phyloP scores from a whole-genome alignment of 345 rosid species.

The Hibiscus trionum region DNA sequence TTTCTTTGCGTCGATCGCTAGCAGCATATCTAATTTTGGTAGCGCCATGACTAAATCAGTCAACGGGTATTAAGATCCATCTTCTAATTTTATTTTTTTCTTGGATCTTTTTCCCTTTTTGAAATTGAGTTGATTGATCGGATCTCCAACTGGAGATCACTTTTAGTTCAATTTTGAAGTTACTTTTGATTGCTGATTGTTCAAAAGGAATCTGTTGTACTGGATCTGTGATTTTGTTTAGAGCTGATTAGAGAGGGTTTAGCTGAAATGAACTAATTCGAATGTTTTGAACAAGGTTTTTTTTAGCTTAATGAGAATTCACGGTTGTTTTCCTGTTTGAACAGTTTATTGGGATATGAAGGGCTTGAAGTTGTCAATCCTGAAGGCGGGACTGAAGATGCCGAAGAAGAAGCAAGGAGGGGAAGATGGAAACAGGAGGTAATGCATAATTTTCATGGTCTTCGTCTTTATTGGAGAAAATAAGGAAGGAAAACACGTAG shows the following conservation, averaged over 20 bases:
- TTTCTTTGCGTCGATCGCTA: slow-evolving; percentile 77
- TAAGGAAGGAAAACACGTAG: not conserved
- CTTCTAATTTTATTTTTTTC: not conserved
- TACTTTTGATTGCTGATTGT: not conserved
- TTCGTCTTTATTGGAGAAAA: not conserved
- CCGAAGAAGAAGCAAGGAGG: slow-evolving; percentile 84
- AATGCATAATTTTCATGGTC: not conserved
- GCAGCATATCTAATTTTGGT: slow-evolving; percentile 60
- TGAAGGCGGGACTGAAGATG: slow-evolving; percentile 92
- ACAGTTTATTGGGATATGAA: slow-evolving; percentile 72
- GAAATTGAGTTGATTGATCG: not conserved
- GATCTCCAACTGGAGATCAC: not conserved
- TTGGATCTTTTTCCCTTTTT: not conserved
- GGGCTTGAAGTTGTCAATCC: slow-evolving; percentile 93
- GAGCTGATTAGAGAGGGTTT: slow-evolving; percentile 2
- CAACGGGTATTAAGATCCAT: slow-evolving; percentile 57
- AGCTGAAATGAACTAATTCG: not conserved
- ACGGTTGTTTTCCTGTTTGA: not conserved
- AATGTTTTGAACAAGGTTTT: not conserved
- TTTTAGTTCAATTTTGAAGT: too few relatives aligned
- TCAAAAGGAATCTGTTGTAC: not conserved
- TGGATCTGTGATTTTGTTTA: not conserved
- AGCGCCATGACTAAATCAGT: slow-evolving; percentile 86
- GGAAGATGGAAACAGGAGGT: slow-evolving; percentile 99
- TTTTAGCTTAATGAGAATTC: slow-evolving; percentile 4